Base-by-base conservation (phyloP, 169 alveolate genomes). In the Eimeria necatrix region DNA sequence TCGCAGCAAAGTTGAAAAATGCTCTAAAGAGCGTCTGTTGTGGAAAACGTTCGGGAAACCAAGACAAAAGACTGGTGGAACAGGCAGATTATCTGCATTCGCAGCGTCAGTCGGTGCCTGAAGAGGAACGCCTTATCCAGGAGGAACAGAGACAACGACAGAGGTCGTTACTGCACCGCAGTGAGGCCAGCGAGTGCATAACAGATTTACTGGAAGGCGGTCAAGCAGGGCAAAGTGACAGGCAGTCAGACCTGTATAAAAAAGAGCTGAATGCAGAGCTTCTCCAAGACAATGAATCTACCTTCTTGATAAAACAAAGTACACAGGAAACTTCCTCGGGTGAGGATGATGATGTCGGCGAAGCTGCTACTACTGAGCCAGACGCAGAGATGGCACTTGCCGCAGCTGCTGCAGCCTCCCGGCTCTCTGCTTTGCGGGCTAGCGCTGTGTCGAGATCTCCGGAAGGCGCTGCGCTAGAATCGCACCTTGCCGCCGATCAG, bases 131-230 rank as follows among this genome's bases (percentile, higher is more conserved):
- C 4, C 48, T 61, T 59, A 60, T 48, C 51, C 64, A 61, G 22
- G 76, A 85, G 3, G 60, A 59, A 14, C 93, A 85, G 81, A 70
- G 68, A 48, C 76, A 85, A 3, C 76, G 93, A 12, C 93, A 59
- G 52, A 85, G 60, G 20, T 41, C 32, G 52, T 51, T 85, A 61
- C 51, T 53, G 56, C 81, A 61, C 12, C 86, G 86, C 86, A 61
- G 93, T 61, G 59, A 8, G 7, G 81, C 64, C 8, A 85, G 80
- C 26, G 93, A 85, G 24, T 85, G 81, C 52, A 60, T 85, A 52
- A 85, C 70, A 20, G 81, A 61, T 49, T 60, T 60, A 46, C 24
- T 41, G 60, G 93, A 85, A 22, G 24, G n/a, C 16, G 93, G 70
- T 20, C 70, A 18, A 52, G 70, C 48, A 16, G 46, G 20, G n/a